Percentiles rank a stretch among this genome's conserved stretches.
phyloP scores from a whole-genome alignment of 2,329 filamentous ascomycete species.

The Dothideomycetes sp. region DNA sequence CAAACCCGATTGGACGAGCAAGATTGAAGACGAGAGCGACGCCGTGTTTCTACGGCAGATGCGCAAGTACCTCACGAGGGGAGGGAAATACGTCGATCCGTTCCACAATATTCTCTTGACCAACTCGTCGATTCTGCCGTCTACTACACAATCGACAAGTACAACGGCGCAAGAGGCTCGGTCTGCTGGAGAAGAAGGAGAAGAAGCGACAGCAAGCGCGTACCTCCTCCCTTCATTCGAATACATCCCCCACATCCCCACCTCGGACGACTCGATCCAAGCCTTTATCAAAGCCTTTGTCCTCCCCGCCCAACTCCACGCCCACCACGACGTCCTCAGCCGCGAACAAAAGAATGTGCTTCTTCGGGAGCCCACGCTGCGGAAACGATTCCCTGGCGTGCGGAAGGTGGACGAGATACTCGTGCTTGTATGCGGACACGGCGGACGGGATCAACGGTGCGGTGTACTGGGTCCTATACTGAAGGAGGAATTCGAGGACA shows the following conservation, averaged over 20 bases:
- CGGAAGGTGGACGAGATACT: conserved; percentile 54
- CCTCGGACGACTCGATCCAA: conserved; percentile 44
- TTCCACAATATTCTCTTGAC: conserved; percentile 72
- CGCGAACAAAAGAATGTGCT: conserved; percentile 35
- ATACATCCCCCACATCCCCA: conserved; percentile 62
- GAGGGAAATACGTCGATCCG: conserved; percentile 42
- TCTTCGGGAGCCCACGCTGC: conserved; percentile 37
- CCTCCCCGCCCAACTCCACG: conserved; percentile 51
- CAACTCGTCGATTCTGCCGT: conserved; percentile 62
- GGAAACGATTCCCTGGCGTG: conserved; percentile 41
- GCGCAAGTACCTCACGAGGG: conserved; percentile 36
- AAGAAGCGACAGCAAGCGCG: conserved; percentile 44
- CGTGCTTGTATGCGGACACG: conserved; percentile 85
- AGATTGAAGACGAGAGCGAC: conserved; percentile 69
- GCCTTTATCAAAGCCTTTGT: conserved; percentile 54
- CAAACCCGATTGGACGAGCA: conserved; percentile 66
- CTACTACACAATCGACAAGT: conserved; percentile 13
- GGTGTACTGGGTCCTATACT: conserved; percentile 69
- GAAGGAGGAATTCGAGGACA: conserved; percentile 54
- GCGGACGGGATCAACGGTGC: conserved; percentile 69
- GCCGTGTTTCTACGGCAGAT: conserved; percentile 55
- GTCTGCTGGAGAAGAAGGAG: too few relatives aligned
- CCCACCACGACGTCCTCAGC: conserved; percentile 48
- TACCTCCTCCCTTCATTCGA: conserved; percentile 77
- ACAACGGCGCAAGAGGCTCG: too few relatives aligned